These are phyloP conservation scores for Tagetes patula DNA, from an alignment of 129 eudicot species.

Conservation along the genomic window DNA sequence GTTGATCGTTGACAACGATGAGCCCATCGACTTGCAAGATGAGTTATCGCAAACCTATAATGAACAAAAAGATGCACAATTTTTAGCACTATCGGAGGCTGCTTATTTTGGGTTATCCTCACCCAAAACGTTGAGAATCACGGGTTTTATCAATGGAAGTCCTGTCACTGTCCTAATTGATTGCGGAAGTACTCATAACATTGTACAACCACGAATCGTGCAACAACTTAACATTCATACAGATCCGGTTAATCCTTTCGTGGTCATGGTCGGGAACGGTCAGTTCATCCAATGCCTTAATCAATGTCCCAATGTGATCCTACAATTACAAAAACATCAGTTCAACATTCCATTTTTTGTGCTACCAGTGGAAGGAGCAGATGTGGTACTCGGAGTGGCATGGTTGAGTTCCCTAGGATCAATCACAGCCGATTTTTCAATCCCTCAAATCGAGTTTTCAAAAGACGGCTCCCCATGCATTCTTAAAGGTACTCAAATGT, in stretches of 20 bases:
- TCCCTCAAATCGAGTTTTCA: no score
- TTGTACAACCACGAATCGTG: not conserved
- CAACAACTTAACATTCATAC: not conserved
- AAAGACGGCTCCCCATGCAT: no score
- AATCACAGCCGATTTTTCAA: no score
- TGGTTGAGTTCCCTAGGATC: no score
- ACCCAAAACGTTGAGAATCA: not conserved
- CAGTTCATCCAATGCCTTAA: not conserved
- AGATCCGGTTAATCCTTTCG: not conserved
- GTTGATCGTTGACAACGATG: not conserved
- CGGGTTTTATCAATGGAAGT: not conserved
- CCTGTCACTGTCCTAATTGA: not conserved
- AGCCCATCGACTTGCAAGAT: not conserved
- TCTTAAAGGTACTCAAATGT: no score
- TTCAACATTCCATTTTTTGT: no score
- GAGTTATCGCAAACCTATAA: not conserved
- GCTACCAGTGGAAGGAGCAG: no score
- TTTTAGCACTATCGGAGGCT: not conserved
- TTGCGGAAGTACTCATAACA: not conserved
- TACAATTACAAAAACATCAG: no score
- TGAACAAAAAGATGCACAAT: not conserved
- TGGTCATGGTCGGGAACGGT: not conserved
- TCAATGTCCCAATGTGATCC: not conserved
- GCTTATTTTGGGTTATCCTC: not conserved
- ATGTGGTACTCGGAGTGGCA: no score